Conservation (phyloP, 177 flowering plant genomes). For the Vitis hybrid region DNA sequence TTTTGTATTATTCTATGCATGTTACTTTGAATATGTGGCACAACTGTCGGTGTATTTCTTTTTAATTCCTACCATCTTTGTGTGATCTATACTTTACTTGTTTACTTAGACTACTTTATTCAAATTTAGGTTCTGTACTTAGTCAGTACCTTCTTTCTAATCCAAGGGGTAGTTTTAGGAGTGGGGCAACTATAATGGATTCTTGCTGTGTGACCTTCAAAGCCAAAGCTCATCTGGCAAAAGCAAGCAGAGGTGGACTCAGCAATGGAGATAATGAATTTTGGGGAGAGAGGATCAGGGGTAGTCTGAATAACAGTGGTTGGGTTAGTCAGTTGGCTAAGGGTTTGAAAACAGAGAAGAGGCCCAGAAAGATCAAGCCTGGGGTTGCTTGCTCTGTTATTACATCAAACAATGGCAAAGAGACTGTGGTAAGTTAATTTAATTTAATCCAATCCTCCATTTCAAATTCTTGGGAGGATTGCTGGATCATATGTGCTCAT, state of each 20-base stretch:
- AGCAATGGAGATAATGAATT: constrained; percentile 31
- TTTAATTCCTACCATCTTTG: not conserved
- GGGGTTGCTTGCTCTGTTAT: constrained; percentile 49
- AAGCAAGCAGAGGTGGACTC: constrained; percentile 19
- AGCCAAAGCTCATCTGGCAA: constrained; percentile 29
- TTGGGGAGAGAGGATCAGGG: constrained; percentile 47
- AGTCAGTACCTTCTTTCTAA: not conserved
- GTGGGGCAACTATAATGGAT: constrained; percentile 34
- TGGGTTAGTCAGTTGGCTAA: constrained; percentile 22
- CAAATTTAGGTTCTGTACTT: constrained; percentile 4
- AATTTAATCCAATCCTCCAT: not conserved
- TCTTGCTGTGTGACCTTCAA: constrained; percentile 38
- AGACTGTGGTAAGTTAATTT: constrained; percentile 39
- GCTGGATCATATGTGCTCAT: not conserved
- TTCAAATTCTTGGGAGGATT: not conserved
- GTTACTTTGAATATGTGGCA: not conserved
- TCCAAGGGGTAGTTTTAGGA: constrained; percentile 7
- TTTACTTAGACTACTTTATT: constrained; percentile 19
- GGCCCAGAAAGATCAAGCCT: constrained; percentile 30
- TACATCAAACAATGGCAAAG: constrained; percentile 41
- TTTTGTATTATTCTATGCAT: not conserved
- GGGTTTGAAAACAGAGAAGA: constrained; percentile 32
- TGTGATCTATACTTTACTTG: constrained; percentile 25
- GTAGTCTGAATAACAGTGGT: constrained; percentile 28
- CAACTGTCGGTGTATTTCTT: not conserved